phyloP scores from a whole-genome alignment of 495 filamentous ascomycete species.

The Melanomma pulvis-pyrius region DNA sequence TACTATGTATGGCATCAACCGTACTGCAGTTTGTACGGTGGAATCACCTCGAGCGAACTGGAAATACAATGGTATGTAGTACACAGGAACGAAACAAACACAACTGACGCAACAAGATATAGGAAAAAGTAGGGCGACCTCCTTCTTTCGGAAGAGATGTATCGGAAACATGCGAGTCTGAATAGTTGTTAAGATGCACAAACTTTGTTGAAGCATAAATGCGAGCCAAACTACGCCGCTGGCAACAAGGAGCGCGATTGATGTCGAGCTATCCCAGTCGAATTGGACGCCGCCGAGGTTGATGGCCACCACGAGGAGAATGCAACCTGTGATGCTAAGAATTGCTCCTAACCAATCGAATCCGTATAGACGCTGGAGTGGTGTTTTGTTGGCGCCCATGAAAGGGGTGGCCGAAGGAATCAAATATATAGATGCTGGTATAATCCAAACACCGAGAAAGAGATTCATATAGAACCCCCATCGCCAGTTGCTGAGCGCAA shows the following conservation, averaged over 20 bases:
- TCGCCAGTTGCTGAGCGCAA: too few relatives aligned
- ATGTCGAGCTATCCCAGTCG: conserved; percentile 11
- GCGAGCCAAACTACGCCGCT: conserved; percentile 10
- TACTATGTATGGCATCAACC: neutral
- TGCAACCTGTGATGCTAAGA: neutral
- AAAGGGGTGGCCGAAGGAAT: neutral
- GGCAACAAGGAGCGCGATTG: conserved; percentile 20
- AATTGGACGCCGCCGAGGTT: conserved; percentile 16
- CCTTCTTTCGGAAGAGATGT: neutral
- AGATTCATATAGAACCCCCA: conserved; percentile 30
- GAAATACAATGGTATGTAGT: conserved; percentile 39
- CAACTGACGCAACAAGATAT: neutral
- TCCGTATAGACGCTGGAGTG: neutral
- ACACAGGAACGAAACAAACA: conserved; percentile 23
- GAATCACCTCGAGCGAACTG: conserved; percentile 27
- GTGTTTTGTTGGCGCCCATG: neutral
- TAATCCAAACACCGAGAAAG: neutral
- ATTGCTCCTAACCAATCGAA: conserved; percentile 19
- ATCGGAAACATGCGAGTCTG: conserved; percentile 19
- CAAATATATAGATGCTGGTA: conserved; percentile 8
- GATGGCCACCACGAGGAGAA: conserved; percentile 7
- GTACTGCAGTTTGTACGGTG: neutral
- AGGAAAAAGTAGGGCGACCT: neutral
- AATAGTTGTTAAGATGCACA: conserved; percentile 11
- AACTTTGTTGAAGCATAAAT: conserved; percentile 24